Evolutionary conservation across 352 stramenopile species (phyloP), one percentile per base, ranked within the genome.

Genomic region (Phytophthora sp.): DNA sequence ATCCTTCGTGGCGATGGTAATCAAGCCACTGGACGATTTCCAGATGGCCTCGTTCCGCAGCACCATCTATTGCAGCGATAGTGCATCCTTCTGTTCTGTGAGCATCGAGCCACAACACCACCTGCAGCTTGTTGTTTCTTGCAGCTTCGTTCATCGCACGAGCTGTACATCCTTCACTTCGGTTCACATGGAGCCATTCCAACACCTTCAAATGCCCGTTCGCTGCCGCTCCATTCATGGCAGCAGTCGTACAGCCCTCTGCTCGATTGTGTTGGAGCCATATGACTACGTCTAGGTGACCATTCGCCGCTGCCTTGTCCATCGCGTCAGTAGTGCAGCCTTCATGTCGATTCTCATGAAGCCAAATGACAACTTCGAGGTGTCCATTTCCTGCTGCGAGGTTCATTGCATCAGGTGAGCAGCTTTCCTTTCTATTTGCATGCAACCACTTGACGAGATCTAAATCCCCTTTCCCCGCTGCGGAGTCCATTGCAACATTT

Each of bases 281-380:
- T 17, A 54, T 20, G 8, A 67, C 50, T 3, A 61, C 32, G 15
- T 52, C 42, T 3, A 62, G 20, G 4, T 54, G 34, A 0, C 42
- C 42, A 28, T 50, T 60, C 2, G 15, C 12, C 2, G 41, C 41
- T 24, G 41, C 58, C 4, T 27, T 21, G 15, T 54, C 27, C 58
- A 67, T 55, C 7, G 50, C 58, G 18, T 20, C 12, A 4, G 27
- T 10, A 0, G 50, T 60, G n/a, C 49, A 54, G 5, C 57, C 49
- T 43, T 66, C 57, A 4, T 24, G 18, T 27, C 49, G 21, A 15
- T 61, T 59, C 4, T 2, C 13, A n/a, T 66, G 30, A 1, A 66
- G 31, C 57, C 57, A 66, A 11, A 54, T 41, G 17, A 66, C 49
- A n/a, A 61, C 32, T 4, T 53, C 38, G 4, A 65, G 41, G n/a